Evolutionary conservation across 2,329 filamentous ascomycete genomes (phyloP), one percentile per base, ranked within the genome.

Genomic region (Cadophora luteo-olivacea): DNA sequence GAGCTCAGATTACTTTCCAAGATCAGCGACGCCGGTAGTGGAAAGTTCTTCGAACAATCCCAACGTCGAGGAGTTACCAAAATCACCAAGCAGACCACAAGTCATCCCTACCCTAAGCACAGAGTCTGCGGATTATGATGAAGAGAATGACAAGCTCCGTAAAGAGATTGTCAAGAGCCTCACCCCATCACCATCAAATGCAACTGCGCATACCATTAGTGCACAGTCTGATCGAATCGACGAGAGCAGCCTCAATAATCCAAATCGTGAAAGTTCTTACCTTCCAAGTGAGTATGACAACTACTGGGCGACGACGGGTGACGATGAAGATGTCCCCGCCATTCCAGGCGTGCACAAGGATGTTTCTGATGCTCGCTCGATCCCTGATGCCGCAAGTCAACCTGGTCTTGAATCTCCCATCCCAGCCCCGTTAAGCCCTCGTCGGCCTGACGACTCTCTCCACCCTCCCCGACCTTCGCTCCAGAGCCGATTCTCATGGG

Each of bases 111-210:
- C 67, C 1, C 33, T 75, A 22, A 74, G 70, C 41, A 74, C 68
- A 19, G 73, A 77, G 29, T 63, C 66, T 45, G 32, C 36, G 29
- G 55, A 69, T 24, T 54, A 75, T 52, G 73, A 77, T 68, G 87
- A 90, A 72, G 91, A 93, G 74, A 93, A 87, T 74, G 92, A 94
- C 72, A 84, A 86, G 66, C 78, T 94, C 58, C 85, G 89, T 33
- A 90, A 92, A 68, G 92, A 94, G 74, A 94, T 94, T 65, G 88
- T 93, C 64, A 88, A 87, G 68, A 91, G 88, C 52, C 81, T 94
- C 1, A 89, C 84, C 65, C 85, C 89, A 0, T 77, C 81, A 14
- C 80, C 79, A 36, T 74, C 79, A 6, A 60, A 73, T 58, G 58
- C 75, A 7, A 66, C 65, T 51, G 62, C 25, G 16, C 58, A 62